Percentiles rank a stretch among this genome's conserved stretches.
These are phyloP conservation scores for Pyrenopolyporus hunteri DNA, from an alignment of 495 filamentous ascomycete genomes.

Conservation along the genomic window DNA sequence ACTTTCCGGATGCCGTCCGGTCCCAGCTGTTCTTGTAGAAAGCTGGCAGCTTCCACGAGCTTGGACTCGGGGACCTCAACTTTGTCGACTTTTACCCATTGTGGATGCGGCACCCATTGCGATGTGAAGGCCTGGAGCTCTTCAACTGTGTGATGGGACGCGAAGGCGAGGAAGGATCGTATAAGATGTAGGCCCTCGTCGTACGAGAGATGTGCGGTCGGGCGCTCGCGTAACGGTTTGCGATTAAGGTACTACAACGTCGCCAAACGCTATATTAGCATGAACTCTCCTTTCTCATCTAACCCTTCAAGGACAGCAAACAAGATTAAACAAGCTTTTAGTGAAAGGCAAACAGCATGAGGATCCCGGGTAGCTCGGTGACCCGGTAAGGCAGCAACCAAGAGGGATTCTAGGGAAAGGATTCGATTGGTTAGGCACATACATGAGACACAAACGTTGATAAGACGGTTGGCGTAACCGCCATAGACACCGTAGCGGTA, in stretches of 20 bases:
- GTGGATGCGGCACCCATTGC: constrained; percentile 88
- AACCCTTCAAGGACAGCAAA: constrained; percentile 64
- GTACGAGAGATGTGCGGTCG: constrained; percentile 87
- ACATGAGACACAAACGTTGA: constrained; percentile 82
- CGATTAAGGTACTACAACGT: constrained; percentile 76
- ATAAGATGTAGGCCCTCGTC: constrained; percentile 91
- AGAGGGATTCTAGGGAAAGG: not conserved
- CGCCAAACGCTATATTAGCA: constrained; percentile 27
- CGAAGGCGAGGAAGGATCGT: constrained; percentile 79
- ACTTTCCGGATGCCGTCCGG: constrained; percentile 72
- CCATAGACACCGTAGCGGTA: constrained; percentile 72
- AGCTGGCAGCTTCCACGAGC: constrained; percentile 64
- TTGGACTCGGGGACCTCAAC: constrained; percentile 68
- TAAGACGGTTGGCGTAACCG: constrained; percentile 78
- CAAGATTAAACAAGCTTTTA: constrained; percentile 68
- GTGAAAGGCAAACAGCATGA: constrained; percentile 65
- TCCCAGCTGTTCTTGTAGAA: constrained; percentile 74
- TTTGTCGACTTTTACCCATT: constrained; percentile 82
- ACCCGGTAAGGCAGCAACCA: not conserved
- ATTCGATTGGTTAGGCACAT: constrained; percentile 40
- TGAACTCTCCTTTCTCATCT: constrained; percentile 12
- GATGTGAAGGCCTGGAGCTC: constrained; percentile 88
- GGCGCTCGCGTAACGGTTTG: constrained; percentile 73
- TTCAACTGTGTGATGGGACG: constrained; percentile 87
- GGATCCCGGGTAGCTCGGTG: constrained; percentile 49